Percentiles rank a stretch among this genome's conserved stretches.
Conservation (phyloP, 306 rosid species). For the Pterocarpus macrocarpus region DNA sequence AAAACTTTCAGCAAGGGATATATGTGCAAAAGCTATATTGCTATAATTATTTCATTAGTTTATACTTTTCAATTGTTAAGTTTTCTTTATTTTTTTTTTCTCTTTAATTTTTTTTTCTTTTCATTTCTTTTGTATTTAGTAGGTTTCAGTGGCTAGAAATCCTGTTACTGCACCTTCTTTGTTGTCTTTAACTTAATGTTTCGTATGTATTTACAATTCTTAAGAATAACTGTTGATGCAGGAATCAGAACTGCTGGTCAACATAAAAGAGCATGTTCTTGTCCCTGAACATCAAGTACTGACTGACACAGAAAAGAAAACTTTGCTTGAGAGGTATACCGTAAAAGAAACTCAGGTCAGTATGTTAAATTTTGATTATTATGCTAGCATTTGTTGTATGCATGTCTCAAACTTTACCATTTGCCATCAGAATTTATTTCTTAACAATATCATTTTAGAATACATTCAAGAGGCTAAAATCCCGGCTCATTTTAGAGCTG, state of each 20-base stretch:
- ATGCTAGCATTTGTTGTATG: not conserved
- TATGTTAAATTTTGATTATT: not conserved
- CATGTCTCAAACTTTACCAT: not conserved
- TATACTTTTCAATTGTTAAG: not conserved
- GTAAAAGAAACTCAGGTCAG: constrained; percentile 89
- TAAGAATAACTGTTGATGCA: constrained; percentile 43
- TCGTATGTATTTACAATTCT: not conserved
- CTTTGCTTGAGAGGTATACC: constrained; percentile 84
- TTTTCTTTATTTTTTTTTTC: not conserved
- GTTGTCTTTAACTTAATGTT: not conserved
- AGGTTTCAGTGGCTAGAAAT: not conserved
- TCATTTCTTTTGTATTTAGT: not conserved
- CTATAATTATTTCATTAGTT: not conserved
- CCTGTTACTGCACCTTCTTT: not conserved
- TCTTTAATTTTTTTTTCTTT: too few species aligned
- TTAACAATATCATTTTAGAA: not conserved
- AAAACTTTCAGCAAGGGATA: not conserved
- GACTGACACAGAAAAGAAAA: constrained; percentile 73
- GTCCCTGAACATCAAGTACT: constrained; percentile 85
- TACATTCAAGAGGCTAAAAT: not conserved
- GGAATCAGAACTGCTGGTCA: constrained; percentile 82
- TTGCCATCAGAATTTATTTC: not conserved
- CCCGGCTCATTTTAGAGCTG: not conserved
- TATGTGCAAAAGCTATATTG: not conserved
- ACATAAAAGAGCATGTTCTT: constrained; percentile 73